phyloP scores from a whole-genome alignment of 352 stramenopile genomes.

The Phytophthora megakarya region DNA sequence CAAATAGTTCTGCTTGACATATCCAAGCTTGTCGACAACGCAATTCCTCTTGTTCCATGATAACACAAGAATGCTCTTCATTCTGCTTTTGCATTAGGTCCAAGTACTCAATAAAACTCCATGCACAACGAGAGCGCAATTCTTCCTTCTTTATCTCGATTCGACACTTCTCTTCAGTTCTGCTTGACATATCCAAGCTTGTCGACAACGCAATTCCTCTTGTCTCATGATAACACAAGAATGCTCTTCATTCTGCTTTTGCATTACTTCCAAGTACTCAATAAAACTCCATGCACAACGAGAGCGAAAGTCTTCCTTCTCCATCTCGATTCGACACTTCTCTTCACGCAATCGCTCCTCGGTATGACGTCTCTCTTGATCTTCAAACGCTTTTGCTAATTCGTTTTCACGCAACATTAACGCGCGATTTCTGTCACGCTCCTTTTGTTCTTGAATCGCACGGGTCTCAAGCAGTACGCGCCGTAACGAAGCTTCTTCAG shows the following conservation, averaged over 20 bases:
- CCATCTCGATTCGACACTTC: conserved; percentile 23
- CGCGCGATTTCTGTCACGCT: conserved; percentile 24
- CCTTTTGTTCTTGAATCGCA: conserved; percentile 22
- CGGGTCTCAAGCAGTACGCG: conserved; percentile 33
- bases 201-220: conserved; percentile 26
- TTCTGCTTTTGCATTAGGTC: conserved; percentile 9
- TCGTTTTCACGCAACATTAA: conserved; percentile 48
- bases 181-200: conserved; percentile 25
- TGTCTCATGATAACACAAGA: conserved; percentile 15
- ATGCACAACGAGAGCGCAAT: conserved; percentile 11
- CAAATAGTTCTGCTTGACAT: conserved; percentile 1
- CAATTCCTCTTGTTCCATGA: conserved; percentile 28
- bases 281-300: conserved; percentile 18
- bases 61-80: conserved; percentile 13
- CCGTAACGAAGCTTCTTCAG: conserved; percentile 45
- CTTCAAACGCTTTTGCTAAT: conserved; percentile 5
- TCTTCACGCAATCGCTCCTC: conserved; percentile 15
- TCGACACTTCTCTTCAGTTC: conserved; percentile 8
- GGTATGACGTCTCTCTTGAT: conserved; percentile 1
- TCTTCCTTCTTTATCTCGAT: conserved; percentile 32
- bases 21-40: conserved; percentile 23
- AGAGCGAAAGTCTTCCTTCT: conserved; percentile 14
- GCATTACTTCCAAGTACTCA: background rate
- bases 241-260: conserved; percentile 18
- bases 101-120: conserved; percentile 6